Base-by-base conservation (phyloP, 257 asterid species). In the Lithospermum erythrorhizon region DNA sequence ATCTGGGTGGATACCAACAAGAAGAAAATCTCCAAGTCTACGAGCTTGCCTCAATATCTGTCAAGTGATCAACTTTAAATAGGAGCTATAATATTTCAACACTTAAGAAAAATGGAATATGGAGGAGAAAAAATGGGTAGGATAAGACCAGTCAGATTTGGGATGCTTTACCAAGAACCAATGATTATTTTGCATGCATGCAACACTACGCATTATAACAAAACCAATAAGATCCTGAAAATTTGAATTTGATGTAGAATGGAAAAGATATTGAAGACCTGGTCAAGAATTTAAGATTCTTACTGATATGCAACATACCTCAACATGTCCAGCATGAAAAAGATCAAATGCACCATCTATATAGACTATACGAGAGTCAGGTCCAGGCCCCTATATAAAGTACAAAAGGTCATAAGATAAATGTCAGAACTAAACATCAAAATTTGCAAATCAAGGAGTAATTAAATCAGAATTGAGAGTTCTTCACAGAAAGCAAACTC, bases 281-380 rank as follows among this genome's bases (percentile, higher is more conserved):
- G 13, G 49, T 11, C 49, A 41, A 41, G 16, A 41, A 11, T 14
- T 41, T 14, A 45, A 17, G 29, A 47, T 4, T 23, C 18, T 14
- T 27, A 59, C 57, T 57, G 45, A 35, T 60, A 65, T 55, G 61
- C 65, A 55, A 58, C 72, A 18, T 68, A 90, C 97, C 96, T 89
- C 99, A 70, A 93, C 97, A 72, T 93, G 99, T 74, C 99, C 99
- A 73, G 97, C 97, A 61, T 93, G 99, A 78, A 93, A 93, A 68
- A 89, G 97, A 80, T 91, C 98, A 86, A 91, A 91, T 54, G 98
- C 97, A 21, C 98, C 98, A 78, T 88, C 98, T 61, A 93, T 93
- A 78, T 93, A 93, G 68, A 93, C 77, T 59, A 93, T 83, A 61
- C 95, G 99, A 71, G 97, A 94, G 81, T 85, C 95, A 57, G 94